Percentiles rank a stretch among this genome's conserved stretches.
phyloP scores from a whole-genome alignment of 2,329 filamentous ascomycete genomes.

The Colletotrichum chlorophyti region DNA sequence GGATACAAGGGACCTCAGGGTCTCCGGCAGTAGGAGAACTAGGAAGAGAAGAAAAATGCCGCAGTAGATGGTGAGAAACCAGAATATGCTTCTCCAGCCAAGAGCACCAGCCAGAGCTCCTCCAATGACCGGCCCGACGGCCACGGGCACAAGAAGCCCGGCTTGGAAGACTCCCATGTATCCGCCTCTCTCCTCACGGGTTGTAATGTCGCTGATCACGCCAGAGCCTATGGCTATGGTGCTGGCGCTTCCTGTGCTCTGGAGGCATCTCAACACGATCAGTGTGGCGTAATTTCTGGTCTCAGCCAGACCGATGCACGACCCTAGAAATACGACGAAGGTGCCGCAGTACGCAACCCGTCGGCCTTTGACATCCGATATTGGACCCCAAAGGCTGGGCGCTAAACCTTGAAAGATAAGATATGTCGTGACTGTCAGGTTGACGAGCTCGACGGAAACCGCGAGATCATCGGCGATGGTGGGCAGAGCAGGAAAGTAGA shows the following conservation, averaged over 20 bases:
- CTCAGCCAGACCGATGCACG: constrained; percentile 54
- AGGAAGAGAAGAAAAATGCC: constrained; percentile 46
- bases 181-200: constrained; percentile 60
- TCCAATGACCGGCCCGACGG: constrained; percentile 57
- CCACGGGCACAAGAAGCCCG: constrained; percentile 42
- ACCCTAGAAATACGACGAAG: constrained; percentile 53
- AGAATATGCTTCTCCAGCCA: constrained; percentile 62
- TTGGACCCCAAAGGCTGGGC: constrained; percentile 56
- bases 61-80: constrained; percentile 55
- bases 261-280: constrained; percentile 57
- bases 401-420: constrained; percentile 59
- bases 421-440: constrained; percentile 53
- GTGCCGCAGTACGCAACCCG: constrained; percentile 54
- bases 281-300: constrained; percentile 52
- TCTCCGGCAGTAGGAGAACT: constrained; percentile 53
- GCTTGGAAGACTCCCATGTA: constrained; percentile 57
- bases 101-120: constrained; percentile 56
- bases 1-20: constrained; percentile 49
- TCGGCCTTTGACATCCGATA: constrained; percentile 55
- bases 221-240: constrained; percentile 60
- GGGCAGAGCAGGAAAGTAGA: constrained; percentile 57
- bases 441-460: constrained; percentile 47
- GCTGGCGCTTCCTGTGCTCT: constrained; percentile 59
- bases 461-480: constrained; percentile 50
- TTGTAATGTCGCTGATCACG: constrained; percentile 65